Evolutionary conservation across 1,139 yeast genomes (phyloP).

Genomic region (Scheffersomyces stambukii): DNA sequence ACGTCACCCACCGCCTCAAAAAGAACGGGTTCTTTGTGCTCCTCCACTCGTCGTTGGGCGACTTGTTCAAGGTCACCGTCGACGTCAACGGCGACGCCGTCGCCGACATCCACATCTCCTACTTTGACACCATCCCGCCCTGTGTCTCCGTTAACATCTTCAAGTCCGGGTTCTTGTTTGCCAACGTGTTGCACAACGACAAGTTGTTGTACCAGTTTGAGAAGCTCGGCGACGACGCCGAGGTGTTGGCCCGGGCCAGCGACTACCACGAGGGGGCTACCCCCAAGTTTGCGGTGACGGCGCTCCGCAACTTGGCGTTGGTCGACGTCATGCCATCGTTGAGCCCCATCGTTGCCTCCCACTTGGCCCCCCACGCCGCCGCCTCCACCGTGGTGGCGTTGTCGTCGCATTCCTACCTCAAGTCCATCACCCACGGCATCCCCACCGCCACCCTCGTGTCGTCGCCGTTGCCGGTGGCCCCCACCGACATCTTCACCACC

Average conservation of each 20-base stretch:
- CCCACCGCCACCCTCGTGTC: conserved; percentile 61
- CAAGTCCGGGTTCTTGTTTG: conserved; percentile 72
- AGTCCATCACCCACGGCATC: conserved; percentile 55
- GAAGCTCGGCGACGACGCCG: conserved; percentile 50
- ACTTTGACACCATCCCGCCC: conserved; percentile 73
- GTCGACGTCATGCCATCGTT: conserved; percentile 51
- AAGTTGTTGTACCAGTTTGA: conserved; percentile 73
- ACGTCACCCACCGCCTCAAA: conserved; percentile 59
- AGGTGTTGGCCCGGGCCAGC: neutral
- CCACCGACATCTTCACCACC: conserved; percentile 60
- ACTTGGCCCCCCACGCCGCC: conserved; percentile 23
- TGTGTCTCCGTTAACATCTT: conserved; percentile 56
- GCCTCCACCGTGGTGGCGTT: conserved; percentile 23
- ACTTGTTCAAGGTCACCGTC: conserved; percentile 65
- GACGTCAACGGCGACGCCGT: conserved; percentile 36
- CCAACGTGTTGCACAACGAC: conserved; percentile 59
- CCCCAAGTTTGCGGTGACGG: conserved; percentile 19
- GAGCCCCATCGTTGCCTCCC: conserved; percentile 55
- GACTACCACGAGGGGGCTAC: neutral
- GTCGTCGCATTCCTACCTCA: conserved; percentile 40
- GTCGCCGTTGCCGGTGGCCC: conserved; percentile 65
- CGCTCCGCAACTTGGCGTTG: conserved; percentile 54
- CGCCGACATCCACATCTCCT: conserved; percentile 31
- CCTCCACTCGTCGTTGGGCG: conserved; percentile 70
- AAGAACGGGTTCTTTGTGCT: conserved; percentile 65